Evolutionary conservation across 805 yeast genomes (phyloP), one percentile per base, ranked within the genome.

Genomic region (Ogataea zsoltii): DNA sequence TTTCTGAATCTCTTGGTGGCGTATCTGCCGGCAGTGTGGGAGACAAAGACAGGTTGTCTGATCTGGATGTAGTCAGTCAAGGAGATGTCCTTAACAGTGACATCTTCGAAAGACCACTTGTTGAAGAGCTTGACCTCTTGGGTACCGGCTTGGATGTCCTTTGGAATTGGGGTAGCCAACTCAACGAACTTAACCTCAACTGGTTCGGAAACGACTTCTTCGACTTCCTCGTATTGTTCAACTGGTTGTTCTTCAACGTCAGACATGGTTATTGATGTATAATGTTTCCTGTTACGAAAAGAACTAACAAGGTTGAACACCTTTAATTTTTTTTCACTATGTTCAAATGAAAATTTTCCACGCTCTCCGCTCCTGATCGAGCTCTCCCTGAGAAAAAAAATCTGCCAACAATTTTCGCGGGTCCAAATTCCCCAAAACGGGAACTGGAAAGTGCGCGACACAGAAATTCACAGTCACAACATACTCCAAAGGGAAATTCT

Each of bases 11-110:
- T 91, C 89, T 94, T 94, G 79, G 88, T 75, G 69, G 98, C 98
- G 81, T 92, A 94, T 79, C 97, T 92, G 75, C 99, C 99, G 68
- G 99, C 97, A 68, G 98, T 89, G 94, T 94, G 99, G 69, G 97
- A 80, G 57, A 91, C 94, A 69, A 90, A 94, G 68, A 90, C 96
- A 72, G 99, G 97, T 75, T 87, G 88, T 77, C 95, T 87, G 78
- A 94, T 80, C 82, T 92, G 98, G 67, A 94, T 79, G 94, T 94
- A 94, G 80, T 94, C 99, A 69, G 94, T 90, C 74, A 94, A 83
- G 59, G 99, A 92, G 71, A 95, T 86, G 75, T 94, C 99, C 83
- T 89, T 90, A 66, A 94, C 89, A 76, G 91, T 94, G 68, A 94
- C 94, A 55, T 89, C 97, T 76, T 91, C 96, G 72, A 88, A 95